phyloP scores from a whole-genome alignment of 1,139 yeast genomes.

The Yamadazyma diospyri region DNA sequence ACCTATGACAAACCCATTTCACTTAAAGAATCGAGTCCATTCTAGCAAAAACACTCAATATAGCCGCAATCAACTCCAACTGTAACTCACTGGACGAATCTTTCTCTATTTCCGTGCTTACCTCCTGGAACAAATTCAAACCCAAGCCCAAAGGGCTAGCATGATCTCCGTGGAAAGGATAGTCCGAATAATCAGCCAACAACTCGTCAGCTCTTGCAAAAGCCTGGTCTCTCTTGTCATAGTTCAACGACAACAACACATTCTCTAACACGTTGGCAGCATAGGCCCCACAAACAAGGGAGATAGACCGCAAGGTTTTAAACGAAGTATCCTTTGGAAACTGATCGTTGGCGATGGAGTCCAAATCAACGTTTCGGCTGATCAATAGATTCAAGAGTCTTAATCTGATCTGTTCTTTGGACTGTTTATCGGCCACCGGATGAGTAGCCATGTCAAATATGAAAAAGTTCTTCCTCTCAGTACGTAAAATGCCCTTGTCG shows the following conservation, averaged over 20 bases:
- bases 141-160: slow-evolving; percentile 71
- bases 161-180: slow-evolving; percentile 65
- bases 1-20: not conserved
- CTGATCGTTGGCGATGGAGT: slow-evolving; percentile 46
- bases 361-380: slow-evolving; percentile 61
- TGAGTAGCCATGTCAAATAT: slow-evolving; percentile 98
- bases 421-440: slow-evolving; percentile 81
- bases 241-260: slow-evolving; percentile 71
- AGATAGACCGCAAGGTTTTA: slow-evolving; percentile 71
- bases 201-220: slow-evolving; percentile 91
- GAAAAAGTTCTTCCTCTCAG: slow-evolving; percentile 92
- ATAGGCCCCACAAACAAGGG: slow-evolving; percentile 84
- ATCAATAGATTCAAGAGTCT: slow-evolving; percentile 71
- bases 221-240: slow-evolving; percentile 91
- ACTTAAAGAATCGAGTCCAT: slow-evolving; percentile 51
- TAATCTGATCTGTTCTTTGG: slow-evolving; percentile 76
- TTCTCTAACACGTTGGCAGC: slow-evolving; percentile 97
- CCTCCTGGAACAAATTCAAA: slow-evolving; percentile 66
- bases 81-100: slow-evolving; percentile 58
- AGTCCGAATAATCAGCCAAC: slow-evolving; percentile 75
- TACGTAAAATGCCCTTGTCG: slow-evolving; percentile 94
- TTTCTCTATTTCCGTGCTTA: slow-evolving; percentile 64
- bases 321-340: slow-evolving; percentile 71
- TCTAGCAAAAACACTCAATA: slow-evolving; percentile 56
- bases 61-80: slow-evolving; percentile 90